Conservation (phyloP, 129 eudicot species). For the Logfia minima region DNA sequence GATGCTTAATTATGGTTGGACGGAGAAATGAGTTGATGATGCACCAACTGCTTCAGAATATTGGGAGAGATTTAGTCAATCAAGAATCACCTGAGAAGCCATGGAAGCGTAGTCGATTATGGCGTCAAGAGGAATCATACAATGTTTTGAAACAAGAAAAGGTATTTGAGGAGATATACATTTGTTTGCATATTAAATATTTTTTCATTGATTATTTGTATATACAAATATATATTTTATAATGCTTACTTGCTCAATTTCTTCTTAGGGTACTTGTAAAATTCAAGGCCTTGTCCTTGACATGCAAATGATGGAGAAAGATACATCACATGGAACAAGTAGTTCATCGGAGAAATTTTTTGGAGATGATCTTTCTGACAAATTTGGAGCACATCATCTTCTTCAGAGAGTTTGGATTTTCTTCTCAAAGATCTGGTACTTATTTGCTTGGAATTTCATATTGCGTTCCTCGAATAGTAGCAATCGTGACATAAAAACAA, state of each 20-base stretch:
- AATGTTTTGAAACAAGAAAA: constrained; percentile 1
- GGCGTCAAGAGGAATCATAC: constrained; percentile 15
- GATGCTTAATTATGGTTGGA: constrained; percentile 17
- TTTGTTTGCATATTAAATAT: too few relatives aligned
- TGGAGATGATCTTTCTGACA: too few relatives aligned
- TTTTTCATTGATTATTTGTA: too few relatives aligned
- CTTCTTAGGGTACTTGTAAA: constrained; percentile 15
- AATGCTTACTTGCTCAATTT: not conserved
- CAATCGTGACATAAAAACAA: not conserved
- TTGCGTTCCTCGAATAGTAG: too few relatives aligned
- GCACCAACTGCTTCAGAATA: constrained; percentile 34
- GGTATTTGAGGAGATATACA: not conserved
- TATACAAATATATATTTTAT: too few relatives aligned
- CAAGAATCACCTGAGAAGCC: constrained; percentile 34
- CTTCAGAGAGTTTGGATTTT: too few relatives aligned
- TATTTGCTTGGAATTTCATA: too few relatives aligned
- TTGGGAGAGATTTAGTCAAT: constrained; percentile 33
- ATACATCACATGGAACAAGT: not conserved
- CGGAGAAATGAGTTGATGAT: not conserved
- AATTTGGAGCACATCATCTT: too few relatives aligned
- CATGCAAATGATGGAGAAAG: not conserved
- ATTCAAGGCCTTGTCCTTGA: constrained; percentile 29
- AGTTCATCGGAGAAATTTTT: not conserved
- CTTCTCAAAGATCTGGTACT: too few relatives aligned
- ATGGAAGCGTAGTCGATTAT: constrained; percentile 27